Evolutionary conservation across 2,329 filamentous ascomycete genomes (phyloP).

Genomic region (Colletotrichum sp.): DNA sequence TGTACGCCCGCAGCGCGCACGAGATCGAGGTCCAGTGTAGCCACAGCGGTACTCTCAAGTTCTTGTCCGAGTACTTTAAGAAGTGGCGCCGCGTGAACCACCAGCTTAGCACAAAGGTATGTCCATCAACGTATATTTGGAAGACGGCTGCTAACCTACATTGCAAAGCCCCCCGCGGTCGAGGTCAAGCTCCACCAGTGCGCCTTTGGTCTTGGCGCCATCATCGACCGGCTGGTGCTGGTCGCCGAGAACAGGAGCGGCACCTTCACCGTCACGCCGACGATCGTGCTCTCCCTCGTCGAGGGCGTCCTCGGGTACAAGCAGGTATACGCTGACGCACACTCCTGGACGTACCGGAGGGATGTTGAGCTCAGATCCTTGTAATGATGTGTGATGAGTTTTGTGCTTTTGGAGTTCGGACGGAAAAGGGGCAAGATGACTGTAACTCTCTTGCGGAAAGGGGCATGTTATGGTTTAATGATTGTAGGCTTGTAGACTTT

Average conservation of each 20-base stretch:
- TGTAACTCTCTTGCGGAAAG: neutral
- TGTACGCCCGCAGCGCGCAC: constrained; percentile 33
- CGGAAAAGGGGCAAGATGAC: neutral
- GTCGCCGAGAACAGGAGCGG: constrained; percentile 34
- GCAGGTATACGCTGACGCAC: constrained; percentile 25
- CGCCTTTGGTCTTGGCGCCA: constrained; percentile 47
- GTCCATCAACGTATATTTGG: neutral
- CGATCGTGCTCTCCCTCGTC: constrained; percentile 49
- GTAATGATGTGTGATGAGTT: neutral
- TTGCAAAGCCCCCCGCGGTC: constrained; percentile 43
- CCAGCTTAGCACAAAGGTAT: constrained; percentile 37
- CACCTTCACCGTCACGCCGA: constrained; percentile 41
- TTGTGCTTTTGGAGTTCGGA: neutral
- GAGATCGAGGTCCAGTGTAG: constrained; percentile 50
- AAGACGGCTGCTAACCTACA: neutral
- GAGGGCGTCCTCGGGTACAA: constrained; percentile 54
- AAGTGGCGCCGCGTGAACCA: constrained; percentile 52
- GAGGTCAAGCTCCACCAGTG: constrained; percentile 47
- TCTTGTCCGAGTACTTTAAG: constrained; percentile 51
- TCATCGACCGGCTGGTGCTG: constrained; percentile 49
- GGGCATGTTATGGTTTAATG: neutral
- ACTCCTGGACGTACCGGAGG: constrained; percentile 22
- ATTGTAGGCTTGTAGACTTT: neutral
- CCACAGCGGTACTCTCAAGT: constrained; percentile 49
- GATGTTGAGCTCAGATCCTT: constrained; percentile 9